Base-by-base conservation (phyloP, 2,329 filamentous ascomycete species). In the Meredithiella fracta region DNA sequence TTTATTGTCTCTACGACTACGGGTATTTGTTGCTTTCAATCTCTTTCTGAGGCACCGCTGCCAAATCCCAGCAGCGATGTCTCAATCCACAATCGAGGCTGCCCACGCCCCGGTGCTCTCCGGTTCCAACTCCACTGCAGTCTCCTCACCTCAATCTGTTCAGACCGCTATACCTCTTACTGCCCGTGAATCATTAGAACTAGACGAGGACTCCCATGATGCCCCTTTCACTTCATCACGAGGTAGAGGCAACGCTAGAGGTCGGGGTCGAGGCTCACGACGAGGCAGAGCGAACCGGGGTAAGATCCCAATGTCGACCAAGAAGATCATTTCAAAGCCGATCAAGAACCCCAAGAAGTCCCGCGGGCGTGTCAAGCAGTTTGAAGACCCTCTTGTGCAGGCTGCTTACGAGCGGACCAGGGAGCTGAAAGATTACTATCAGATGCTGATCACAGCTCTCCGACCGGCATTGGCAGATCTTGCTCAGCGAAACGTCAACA, bases 391-490 rank as follows among this genome's bases (percentile, higher is more conserved):
- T 60, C 73, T 71, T 60, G 72, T 75, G 54, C 78, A 80, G 64
- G 77, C 76, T 53, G 73, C 74, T 57, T 76, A 78, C 61, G 77
- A 80, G 64, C 79, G 83, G 55, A 78, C 82, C 64, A 74, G 82
- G 61, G 76, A 83, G 62, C 71, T 86, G 62, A 83, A 83, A 66
- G 78, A 79, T 56, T 73, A 73, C 23, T 86, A 79, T 66, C 74
- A 78, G n/a, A 70, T 75, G 58, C 75, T 86, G 53, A 74, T 79
- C 58, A 75, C 78, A 61, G 72, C 76, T 29, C 67, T 85, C 62
- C 85, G 83, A 65, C 77, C 78, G 15, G 74, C 80, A 8, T 70
- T 85, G 14, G 78, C 80, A 58, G 81, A 85, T 63, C 71, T 87
- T 20, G 80, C 80, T 17, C 76, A 79, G 54, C 73, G 79, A 34